Evolutionary conservation across 805 yeast genomes (phyloP).

Genomic region (Saccharomycopsis fermentans): DNA sequence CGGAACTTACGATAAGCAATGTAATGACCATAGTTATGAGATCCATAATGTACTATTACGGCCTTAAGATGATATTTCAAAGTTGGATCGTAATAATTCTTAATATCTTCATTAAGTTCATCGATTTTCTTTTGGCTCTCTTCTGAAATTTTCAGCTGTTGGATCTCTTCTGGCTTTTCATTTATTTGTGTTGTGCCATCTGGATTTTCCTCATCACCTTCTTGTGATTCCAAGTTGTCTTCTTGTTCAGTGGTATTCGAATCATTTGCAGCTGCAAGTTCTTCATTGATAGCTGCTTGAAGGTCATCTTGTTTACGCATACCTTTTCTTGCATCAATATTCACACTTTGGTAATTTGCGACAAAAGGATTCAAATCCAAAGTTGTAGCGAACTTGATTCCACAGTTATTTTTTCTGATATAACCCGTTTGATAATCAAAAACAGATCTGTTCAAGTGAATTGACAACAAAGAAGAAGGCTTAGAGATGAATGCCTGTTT

Average conservation of each 20-base stretch:
- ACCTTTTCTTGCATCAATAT: constrained; percentile 69
- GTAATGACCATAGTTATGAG: constrained; percentile 96
- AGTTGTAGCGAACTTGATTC: constrained; percentile 63
- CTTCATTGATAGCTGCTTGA: constrained; percentile 2
- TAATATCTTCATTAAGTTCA: constrained; percentile 28
- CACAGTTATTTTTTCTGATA: constrained; percentile 75
- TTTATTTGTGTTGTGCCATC: background rate
- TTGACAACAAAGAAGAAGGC: constrained; percentile 73
- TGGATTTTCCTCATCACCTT: background rate
- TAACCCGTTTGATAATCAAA: constrained; percentile 80
- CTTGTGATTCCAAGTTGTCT: constrained; percentile 8
- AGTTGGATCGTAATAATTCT: constrained; percentile 4
- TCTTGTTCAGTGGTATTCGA: constrained; percentile 8
- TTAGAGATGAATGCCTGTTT: constrained; percentile 73
- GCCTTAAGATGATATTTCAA: constrained; percentile 67
- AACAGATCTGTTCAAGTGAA: constrained; percentile 88
- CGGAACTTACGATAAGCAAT: constrained; percentile 75
- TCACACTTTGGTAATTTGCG: constrained; percentile 58
- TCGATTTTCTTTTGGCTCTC: constrained; percentile 20
- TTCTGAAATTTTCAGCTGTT: background rate
- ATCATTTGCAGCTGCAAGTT: constrained; percentile 13
- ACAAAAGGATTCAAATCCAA: constrained; percentile 62
- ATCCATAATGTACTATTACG: constrained; percentile 86
- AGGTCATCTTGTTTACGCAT: constrained; percentile 50
- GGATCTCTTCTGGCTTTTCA: constrained; percentile 1